Base-by-base conservation (phyloP, 2,329 filamentous ascomycete genomes). In the Talaromyces sp. region DNA sequence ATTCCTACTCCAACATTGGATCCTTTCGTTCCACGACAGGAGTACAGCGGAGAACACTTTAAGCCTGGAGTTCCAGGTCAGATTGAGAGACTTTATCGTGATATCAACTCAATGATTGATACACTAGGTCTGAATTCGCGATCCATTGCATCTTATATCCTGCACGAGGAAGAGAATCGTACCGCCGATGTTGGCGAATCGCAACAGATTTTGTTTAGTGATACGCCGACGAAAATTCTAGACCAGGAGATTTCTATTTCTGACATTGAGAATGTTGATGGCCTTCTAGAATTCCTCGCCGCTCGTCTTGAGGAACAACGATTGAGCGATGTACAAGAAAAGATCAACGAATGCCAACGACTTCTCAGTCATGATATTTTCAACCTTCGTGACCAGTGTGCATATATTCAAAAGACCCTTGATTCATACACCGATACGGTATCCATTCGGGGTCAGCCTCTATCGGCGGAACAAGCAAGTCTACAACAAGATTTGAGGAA, bases 81-180 rank as follows among this genome's bases (percentile, higher is more conserved):
- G 69, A 81, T 83, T 54, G 82, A 84, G 70, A 74, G 78, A 60
- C 70, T 84, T 2, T 83, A 82, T 67, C 79, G 81, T 13, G 82
- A 84, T 66, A 82, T 83, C 68, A 84, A 83, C 76, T 91, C 91
- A 13, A 99, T 98, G 95, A 89, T 99, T 50, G 92, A 97, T 71
- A 94, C 91, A 0, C 81, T 98, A 47, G 94, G 94, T 10, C 85
- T 97, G 59, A 98, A 98, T 74, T 87, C 91, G 6, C 86, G 94
- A 17, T 87, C 84, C 8, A 71, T 89, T 49, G 77, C 82, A 22
- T 80, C 83, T 0, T 89, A 85, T 71, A 77, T 93, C 65, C 67
- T 80, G 39, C 79, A 80, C 64, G 79, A 82, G 67, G 65, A 66
- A 27, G 43, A 59, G 8, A 59, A 47, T 31, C 65, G 61, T 17